Evolutionary conservation across 139 green algal species (phyloP).

Genomic region (Closterium sp.): DNA sequence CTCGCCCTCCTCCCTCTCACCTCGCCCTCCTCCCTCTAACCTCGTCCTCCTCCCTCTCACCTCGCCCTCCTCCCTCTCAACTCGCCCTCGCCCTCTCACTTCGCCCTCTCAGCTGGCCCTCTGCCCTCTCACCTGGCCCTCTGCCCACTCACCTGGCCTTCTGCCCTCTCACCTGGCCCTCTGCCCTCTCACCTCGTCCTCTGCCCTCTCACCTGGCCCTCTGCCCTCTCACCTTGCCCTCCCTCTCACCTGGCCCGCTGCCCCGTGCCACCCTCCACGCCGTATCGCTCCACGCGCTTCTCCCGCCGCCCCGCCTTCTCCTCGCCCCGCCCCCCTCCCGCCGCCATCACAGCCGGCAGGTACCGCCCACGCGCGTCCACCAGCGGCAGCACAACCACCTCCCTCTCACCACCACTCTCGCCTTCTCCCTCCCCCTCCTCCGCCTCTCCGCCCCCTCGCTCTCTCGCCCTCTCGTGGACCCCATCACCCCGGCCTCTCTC

Average conservation of each 20-base stretch:
- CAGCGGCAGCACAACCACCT: slow-evolving; percentile 57
- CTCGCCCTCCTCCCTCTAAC: too few relatives aligned
- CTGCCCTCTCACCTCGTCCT: not conserved
- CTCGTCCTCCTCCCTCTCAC: too few relatives aligned
- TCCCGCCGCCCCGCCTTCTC: slow-evolving; percentile 9
- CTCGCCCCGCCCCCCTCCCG: not conserved
- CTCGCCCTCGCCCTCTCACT: too few relatives aligned
- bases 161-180: not conserved
- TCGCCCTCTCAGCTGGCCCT: too few relatives aligned
- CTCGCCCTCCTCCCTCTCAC: too few relatives aligned
- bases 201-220: not conserved
- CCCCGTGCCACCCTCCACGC: not conserved
- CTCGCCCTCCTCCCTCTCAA: too few relatives aligned
- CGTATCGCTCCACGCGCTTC: slow-evolving; percentile 69
- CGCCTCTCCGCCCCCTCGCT: not conserved
- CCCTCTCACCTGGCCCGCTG: not conserved
- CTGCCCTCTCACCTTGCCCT: not conserved
- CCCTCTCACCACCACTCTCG: not conserved
- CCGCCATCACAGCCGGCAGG: slow-evolving; percentile 60
- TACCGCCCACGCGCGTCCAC: slow-evolving; percentile 73
- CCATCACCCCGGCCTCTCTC: not conserved
- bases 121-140: too few relatives aligned
- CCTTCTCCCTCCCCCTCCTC: slow-evolving; percentile 29
- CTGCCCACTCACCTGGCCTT: too few relatives aligned
- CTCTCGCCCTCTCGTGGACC: not conserved